Base-by-base conservation (phyloP, 2,329 filamentous ascomycete species). In the Trichoderma harzianum region DNA sequence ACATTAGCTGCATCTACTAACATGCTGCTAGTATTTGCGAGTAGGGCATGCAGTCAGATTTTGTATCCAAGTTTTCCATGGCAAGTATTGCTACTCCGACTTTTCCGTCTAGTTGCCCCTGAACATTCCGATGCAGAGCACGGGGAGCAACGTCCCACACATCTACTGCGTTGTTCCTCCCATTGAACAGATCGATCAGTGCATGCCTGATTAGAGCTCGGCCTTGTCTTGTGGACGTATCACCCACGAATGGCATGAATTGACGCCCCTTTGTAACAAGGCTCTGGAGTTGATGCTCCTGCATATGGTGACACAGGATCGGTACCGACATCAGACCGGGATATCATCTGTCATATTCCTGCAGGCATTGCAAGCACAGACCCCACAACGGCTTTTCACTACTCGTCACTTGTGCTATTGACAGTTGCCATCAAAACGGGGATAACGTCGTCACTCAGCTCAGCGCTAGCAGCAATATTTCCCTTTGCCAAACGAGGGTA, bases 381-480 rank as follows among this genome's bases (percentile, higher is more conserved):
- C 67, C 43, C 39, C 21, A 28, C 67, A 28, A 12, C 21, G n/a
- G n/a, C 43, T 2, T 69, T 51, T 62, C 63, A 18, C 58, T 70
- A 70, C 67, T 63, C 6, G 67, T 70, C 67, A 63, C 32, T 39
- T 63, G 39, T n/a, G 58, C 67, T 63, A 65, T 65, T 55, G 32
- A 32, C 34, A 36, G 47, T 34, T 53, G 21, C 30, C 43, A 21
- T 43, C 61, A 30, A 70, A 70, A 65, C 30, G 32, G 60, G 69
- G 51, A 70, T 70, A 70, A 70, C 34, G 30, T 39, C 18, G 18
- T 61, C 57, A 63, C 39, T 34, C 67, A 43, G 58, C 67, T 60
- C 67, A 57, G 53, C 64, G 64, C 64, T 67, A 58, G 64, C 26
- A 14, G 4, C 18, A 21, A 21, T 58, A 39, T 26, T 43, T 30